A percentile compares a stretch with the other conserved stretches of the same genome.
phyloP scores from a whole-genome alignment of 2,329 filamentous ascomycete species.

The Ophiocordyceps sinensis region DNA sequence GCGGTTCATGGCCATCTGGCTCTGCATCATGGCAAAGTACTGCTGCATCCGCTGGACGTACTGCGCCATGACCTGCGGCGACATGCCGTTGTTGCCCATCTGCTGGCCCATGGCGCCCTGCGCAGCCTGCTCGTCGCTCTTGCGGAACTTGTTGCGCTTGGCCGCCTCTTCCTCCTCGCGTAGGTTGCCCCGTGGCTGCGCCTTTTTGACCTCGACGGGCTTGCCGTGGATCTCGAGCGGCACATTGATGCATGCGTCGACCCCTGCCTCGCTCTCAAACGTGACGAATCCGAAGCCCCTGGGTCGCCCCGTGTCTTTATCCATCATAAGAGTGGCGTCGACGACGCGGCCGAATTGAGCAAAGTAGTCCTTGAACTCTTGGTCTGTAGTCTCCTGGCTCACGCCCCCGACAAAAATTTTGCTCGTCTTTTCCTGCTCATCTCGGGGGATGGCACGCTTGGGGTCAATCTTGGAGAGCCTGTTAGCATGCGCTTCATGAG shows the following conservation, averaged over 20 bases:
- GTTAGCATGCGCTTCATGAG: neutral
- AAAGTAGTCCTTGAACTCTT: constrained; percentile 94
- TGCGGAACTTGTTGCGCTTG: constrained; percentile 46
- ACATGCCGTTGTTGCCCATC: constrained; percentile 53
- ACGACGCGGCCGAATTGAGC: constrained; percentile 91
- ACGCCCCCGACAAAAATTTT: constrained; percentile 99
- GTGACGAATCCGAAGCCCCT: constrained; percentile 97
- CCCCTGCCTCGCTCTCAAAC: constrained; percentile 89
- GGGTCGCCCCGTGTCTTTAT: constrained; percentile 96
- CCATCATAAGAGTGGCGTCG: constrained; percentile 98
- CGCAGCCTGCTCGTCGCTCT: constrained; percentile 30
- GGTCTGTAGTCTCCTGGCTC: constrained; percentile 90
- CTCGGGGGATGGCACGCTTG: constrained; percentile 89
- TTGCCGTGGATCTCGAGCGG: constrained; percentile 90
- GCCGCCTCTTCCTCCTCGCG: constrained; percentile 74
- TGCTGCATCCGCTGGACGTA: constrained; percentile 99
- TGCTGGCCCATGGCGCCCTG: constrained; percentile 25
- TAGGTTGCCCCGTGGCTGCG: constrained; percentile 87
- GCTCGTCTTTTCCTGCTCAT: constrained; percentile 95
- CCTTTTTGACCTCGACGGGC: constrained; percentile 95
- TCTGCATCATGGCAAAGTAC: constrained; percentile 90
- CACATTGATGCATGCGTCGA: constrained; percentile 75
- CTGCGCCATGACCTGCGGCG: constrained; percentile 92
- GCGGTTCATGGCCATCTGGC: constrained; percentile 76
- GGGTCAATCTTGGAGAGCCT: constrained; percentile 64